Evolutionary conservation across 2,329 filamentous ascomycete genomes (phyloP).

Genomic region (Colletotrichum liaoningense): DNA sequence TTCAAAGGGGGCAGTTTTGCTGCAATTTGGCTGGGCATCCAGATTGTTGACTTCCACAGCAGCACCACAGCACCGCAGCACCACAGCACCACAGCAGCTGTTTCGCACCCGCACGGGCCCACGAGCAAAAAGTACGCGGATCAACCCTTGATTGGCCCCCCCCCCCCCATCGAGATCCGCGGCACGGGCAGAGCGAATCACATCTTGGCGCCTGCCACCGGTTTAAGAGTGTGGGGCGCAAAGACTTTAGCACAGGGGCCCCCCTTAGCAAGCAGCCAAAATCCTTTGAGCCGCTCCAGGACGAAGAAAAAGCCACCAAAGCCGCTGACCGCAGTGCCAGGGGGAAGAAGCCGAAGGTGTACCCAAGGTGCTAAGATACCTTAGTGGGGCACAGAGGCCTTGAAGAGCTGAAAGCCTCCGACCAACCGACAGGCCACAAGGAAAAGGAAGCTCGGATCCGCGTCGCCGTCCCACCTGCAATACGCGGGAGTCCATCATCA

Average conservation of each 20-base stretch:
- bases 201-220: constrained; percentile 29
- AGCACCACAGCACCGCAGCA: no score
- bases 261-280: not conserved
- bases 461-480: not conserved
- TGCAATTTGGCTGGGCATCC: not conserved
- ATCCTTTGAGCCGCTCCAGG: not conserved
- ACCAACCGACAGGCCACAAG: no score
- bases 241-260: constrained; percentile 1
- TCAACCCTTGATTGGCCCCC: constrained; percentile 30
- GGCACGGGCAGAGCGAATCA: not conserved
- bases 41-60: no score
- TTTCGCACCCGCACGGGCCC: constrained; percentile 32
- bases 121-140: constrained; percentile 6
- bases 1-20: not conserved
- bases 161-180: not conserved
- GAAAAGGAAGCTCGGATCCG: not conserved
- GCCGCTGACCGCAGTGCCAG: not conserved
- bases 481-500: constrained; percentile 4
- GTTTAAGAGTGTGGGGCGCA: constrained; percentile 20
- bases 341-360: no score
- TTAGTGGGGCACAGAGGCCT: not conserved
- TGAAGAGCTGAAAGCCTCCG: constrained; percentile 2
- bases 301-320: constrained; percentile 5
- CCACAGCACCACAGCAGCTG: not conserved
- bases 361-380: no score